Evolutionary conservation across 352 stramenopile species (phyloP).

Genomic region (Albugo candida): DNA sequence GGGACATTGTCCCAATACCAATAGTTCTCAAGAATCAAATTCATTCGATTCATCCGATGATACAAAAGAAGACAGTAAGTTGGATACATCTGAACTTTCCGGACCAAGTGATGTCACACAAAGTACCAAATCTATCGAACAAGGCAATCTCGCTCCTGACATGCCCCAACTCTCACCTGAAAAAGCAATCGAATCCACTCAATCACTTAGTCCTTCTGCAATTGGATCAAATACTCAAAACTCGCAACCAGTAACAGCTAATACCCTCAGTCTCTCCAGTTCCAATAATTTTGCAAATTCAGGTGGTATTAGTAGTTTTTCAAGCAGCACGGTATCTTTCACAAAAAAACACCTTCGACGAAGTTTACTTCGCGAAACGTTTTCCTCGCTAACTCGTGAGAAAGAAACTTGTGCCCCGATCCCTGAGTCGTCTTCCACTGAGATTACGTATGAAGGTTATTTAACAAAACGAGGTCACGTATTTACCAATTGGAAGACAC

Average conservation of each 20-base stretch:
- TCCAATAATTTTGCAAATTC: constrained; percentile 14
- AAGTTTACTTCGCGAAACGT: constrained; percentile 56
- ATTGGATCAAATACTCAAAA: background rate
- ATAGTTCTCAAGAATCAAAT: no score
- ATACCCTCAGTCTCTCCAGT: constrained; percentile 10
- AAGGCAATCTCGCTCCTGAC: background rate
- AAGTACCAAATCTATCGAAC: background rate
- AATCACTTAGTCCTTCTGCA: background rate
- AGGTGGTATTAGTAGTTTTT: constrained; percentile 9
- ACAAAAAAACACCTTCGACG: constrained; percentile 20
- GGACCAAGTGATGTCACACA: background rate
- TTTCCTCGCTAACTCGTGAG: constrained; percentile 48
- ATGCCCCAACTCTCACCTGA: background rate
- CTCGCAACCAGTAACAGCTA: constrained; percentile 1
- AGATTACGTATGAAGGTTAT: constrained; percentile 67
- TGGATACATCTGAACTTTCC: background rate
- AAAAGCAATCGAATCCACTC: background rate
- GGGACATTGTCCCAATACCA: constrained; percentile 19
- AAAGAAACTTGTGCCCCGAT: constrained; percentile 45
- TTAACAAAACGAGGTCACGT: constrained; percentile 75
- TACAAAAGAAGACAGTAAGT: constrained; percentile 3
- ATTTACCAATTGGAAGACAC: constrained; percentile 82
- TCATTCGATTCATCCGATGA: no score
- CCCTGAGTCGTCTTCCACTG: constrained; percentile 18
- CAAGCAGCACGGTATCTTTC: background rate